phyloP scores from a whole-genome alignment of 345 rosid species.

The Gossypium anomalum region DNA sequence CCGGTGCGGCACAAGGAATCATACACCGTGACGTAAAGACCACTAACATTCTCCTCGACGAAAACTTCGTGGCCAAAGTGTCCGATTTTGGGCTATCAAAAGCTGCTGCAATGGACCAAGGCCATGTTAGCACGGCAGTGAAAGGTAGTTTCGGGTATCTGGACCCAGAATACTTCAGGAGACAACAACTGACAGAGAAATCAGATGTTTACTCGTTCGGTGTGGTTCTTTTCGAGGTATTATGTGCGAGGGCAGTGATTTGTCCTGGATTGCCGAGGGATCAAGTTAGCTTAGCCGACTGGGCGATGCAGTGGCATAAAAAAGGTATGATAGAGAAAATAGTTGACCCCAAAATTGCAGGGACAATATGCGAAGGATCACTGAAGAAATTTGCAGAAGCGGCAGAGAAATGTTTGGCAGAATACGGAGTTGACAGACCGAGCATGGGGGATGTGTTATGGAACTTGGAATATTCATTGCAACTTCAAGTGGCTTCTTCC shows the following conservation, averaged over 20 bases:
- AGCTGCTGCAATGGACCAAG: constrained; percentile 63
- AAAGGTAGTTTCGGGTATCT: constrained; percentile 89
- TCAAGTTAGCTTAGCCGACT: constrained; percentile 73
- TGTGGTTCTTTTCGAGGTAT: constrained; percentile 76
- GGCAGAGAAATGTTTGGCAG: constrained; percentile 81
- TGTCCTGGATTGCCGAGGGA: constrained; percentile 60
- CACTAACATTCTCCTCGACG: constrained; percentile 79
- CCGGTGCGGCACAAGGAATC: constrained; percentile 69
- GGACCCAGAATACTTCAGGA: constrained; percentile 79
- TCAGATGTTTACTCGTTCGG: constrained; percentile 91
- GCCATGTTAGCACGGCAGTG: constrained; percentile 83
- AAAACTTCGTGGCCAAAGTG: constrained; percentile 68
- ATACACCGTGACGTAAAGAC: constrained; percentile 89
- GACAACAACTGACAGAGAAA: constrained; percentile 80
- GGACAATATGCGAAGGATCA: constrained; percentile 44
- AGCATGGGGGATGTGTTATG: constrained; percentile 83
- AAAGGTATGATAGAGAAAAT: constrained; percentile 56
- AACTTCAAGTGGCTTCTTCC: constrained; percentile 63
- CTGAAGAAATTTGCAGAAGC: constrained; percentile 64
- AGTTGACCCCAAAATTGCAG: constrained; percentile 53
- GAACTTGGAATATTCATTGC: constrained; percentile 81
- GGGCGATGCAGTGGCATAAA: constrained; percentile 69
- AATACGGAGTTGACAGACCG: constrained; percentile 79
- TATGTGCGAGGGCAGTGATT: constrained; percentile 74
- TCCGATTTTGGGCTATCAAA: constrained; percentile 80